Base-by-base conservation (phyloP, 2,329 filamentous ascomycete genomes). In the Talaromyces rugulosus region DNA sequence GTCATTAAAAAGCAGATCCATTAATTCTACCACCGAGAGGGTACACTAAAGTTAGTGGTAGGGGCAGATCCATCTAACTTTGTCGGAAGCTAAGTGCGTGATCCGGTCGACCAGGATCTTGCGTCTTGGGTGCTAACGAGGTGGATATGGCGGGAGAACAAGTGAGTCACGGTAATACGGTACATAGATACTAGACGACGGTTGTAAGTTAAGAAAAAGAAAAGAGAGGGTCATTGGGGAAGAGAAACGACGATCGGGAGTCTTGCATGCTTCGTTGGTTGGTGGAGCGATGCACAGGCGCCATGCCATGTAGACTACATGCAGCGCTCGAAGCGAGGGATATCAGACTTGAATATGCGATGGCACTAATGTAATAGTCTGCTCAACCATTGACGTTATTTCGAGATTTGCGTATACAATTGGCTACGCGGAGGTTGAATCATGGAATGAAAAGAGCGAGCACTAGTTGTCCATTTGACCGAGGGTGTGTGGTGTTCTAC, bases 271-370 rank as follows among this genome's bases (percentile, higher is more conserved):
- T 36, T 50, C 47, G 28, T 7, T 31, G 28, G 33, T 16, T 58
- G 56, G 56, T n/a, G 42, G 33, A 44, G 52, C 53, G 55, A 51
- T 50, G 56, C 44, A 52, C 34, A 50, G 8, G 40, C 51, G 55
- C 54, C 5, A 18, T 27, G 30, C 54, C 9, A 18, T 27, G 30
- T 53, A 16, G 12, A 18, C 50, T 44, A 14, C 33, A 36, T 62
- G 56, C 50, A 56, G 34, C 50, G 31, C 6, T 23, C 51, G 33
- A 62, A 59, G 61, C 44, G 61, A 62, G 61, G 61, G 61, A 62
- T 62, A 56, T 16, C 31, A 52, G 50, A n/a, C 50, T n/a, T 30
- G 50, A 30, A 30, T 28, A 53, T 53, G 30, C 27, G 50, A 31
- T 33, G 11, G 16, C 27, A 33, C 50, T 53, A 53, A 18, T 31